Evolutionary conservation across 768 basidiomycete genomes (phyloP).

Genomic region (Rickenella mellea): DNA sequence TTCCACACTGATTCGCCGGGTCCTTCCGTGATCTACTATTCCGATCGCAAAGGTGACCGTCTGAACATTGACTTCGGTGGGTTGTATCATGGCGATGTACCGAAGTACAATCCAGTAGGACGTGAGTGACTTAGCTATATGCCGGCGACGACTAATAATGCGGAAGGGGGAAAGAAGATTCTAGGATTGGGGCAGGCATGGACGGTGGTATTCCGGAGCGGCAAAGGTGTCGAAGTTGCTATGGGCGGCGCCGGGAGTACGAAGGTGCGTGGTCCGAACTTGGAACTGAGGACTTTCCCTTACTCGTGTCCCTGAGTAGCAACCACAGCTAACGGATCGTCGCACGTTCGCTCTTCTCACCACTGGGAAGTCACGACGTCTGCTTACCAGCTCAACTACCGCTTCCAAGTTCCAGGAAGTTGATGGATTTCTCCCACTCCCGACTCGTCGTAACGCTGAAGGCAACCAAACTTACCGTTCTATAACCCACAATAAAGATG

Average conservation of each 20-base stretch:
- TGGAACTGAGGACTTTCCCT: conserved; percentile 2
- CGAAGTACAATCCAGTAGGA: conserved; percentile 51
- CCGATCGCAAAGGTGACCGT: conserved; percentile 44
- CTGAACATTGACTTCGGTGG: conserved; percentile 63
- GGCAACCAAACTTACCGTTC: conserved; percentile 41
- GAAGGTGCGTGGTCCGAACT: conserved; percentile 2
- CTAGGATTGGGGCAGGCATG: conserved; percentile 50
- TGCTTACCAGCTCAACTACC: conserved; percentile 26
- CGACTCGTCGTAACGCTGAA: conserved; percentile 26
- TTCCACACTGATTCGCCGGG: background rate
- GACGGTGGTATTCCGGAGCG: conserved; percentile 32
- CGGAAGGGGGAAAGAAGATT: conserved; percentile 48
- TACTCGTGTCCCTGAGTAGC: conserved; percentile 21
- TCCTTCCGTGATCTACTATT: conserved; percentile 1
- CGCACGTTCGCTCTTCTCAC: conserved; percentile 43
- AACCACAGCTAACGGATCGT: conserved; percentile 50
- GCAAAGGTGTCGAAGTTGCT: conserved; percentile 52
- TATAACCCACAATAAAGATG: conserved; percentile 20
- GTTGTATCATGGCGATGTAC: conserved; percentile 50
- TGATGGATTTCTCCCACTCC: conserved; percentile 58
- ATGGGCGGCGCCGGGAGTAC: conserved; percentile 34
- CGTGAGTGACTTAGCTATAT: conserved; percentile 31
- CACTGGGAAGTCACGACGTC: conserved; percentile 38
- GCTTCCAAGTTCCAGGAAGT: conserved; percentile 46
- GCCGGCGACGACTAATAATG: conserved; percentile 38